Conservation (phyloP, 208 protist species). For the Acanthamoeba lenticulata region DNA sequence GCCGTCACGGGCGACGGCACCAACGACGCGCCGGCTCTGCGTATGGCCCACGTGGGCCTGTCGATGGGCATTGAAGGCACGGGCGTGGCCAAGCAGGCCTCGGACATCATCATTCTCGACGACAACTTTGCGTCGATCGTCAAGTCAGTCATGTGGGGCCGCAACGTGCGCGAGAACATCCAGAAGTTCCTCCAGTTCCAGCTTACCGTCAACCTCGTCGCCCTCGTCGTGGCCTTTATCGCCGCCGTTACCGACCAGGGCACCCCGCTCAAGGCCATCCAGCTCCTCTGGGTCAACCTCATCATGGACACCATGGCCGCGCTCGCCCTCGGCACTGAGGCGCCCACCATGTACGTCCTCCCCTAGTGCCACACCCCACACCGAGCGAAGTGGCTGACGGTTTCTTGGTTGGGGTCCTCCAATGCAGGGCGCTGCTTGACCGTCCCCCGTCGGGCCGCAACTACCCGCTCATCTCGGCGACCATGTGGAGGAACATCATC, state of each 20-base stretch:
- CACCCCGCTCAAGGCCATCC: conserved; percentile 92
- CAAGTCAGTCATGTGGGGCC: conserved; percentile 96
- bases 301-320: conserved; percentile 99
- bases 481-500: conserved; percentile 90
- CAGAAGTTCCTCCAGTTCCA: conserved; percentile 98
- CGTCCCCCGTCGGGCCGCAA: conserved; percentile 86
- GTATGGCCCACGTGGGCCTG: conserved; percentile 96
- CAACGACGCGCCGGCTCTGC: conserved; percentile 98
- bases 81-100: conserved; percentile 89
- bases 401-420: neutral
- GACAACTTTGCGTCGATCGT: conserved; percentile 99
- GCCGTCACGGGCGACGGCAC: conserved; percentile 96
- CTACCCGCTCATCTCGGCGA: conserved; percentile 89
- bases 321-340: conserved; percentile 96
- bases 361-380: too few species aligned
- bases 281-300: conserved; percentile 99
- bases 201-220: conserved; percentile 97
- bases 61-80: conserved; percentile 96
- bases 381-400: neutral
- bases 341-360: conserved; percentile 86
- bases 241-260: conserved; percentile 87
- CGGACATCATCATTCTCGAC: conserved; percentile 96
- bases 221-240: conserved; percentile 94
- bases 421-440: conserved; percentile 85
- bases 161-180: conserved; percentile 98